Conservation (phyloP, 768 basidiomycete genomes). For the Mycena albidolilacea region DNA sequence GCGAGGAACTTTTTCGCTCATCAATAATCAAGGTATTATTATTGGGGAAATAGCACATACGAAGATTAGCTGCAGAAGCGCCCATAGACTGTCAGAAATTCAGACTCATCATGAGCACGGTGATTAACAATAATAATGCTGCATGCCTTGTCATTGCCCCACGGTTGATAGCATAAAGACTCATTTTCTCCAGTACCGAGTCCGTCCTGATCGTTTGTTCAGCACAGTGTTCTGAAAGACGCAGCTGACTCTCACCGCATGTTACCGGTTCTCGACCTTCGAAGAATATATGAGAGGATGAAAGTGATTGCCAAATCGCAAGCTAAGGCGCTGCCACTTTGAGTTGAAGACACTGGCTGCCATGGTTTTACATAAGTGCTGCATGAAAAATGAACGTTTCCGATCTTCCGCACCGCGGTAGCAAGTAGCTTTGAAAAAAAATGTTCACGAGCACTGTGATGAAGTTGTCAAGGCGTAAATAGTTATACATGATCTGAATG, state of each 20-base stretch:
- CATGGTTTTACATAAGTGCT: slow-evolving; percentile 1
- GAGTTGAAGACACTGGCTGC: slow-evolving; percentile 11
- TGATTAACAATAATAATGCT: background rate
- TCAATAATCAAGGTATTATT: slow-evolving; percentile 5
- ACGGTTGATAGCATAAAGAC: slow-evolving; percentile 5
- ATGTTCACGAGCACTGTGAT: slow-evolving; percentile 7
- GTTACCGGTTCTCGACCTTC: slow-evolving; percentile 4
- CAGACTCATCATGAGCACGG: background rate
- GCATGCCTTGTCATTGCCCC: slow-evolving; percentile 8
- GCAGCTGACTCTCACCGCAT: background rate
- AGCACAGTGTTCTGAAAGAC: background rate
- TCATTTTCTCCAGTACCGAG: slow-evolving; percentile 8
- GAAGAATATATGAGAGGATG: slow-evolving; percentile 5
- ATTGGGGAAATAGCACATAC: background rate
- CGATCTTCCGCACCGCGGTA: background rate
- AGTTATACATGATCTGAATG: slow-evolving; percentile 1
- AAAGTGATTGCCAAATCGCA: slow-evolving; percentile 9
- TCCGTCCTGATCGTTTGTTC: slow-evolving; percentile 4
- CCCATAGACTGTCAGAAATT: slow-evolving; percentile 7
- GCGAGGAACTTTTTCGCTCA: slow-evolving; percentile 1
- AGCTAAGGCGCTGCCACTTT: slow-evolving; percentile 1
- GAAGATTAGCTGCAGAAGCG: slow-evolving; percentile 2
- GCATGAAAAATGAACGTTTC: background rate
- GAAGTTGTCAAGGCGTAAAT: background rate
- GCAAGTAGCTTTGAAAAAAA: background rate